Evolutionary conservation across 371 early-diverging fungal genomes (phyloP), one percentile per base, ranked within the genome.

Genomic region (Chytridiales sp.): DNA sequence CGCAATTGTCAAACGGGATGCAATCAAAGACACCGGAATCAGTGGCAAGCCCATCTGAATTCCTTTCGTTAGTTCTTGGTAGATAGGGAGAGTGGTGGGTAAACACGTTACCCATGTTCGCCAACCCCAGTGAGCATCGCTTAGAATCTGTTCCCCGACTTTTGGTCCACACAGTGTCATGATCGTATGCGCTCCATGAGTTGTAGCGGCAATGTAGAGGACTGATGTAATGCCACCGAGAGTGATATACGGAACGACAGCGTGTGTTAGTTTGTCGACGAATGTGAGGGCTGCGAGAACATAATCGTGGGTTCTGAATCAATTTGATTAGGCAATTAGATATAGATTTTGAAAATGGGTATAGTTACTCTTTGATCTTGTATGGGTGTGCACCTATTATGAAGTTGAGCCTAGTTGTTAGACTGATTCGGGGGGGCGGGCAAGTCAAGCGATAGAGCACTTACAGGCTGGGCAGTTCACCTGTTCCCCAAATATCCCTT

Each of bases 21-120:
- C 62, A 8, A 72, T 54, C 21, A 72, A 50, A n/a, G 57, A 56
- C 17, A 72, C 6, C 19, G 73, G 73, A 36, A 72, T 68, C 27
- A 68, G 6, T 2, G 73, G 68, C 17, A 72, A 36, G 11, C 69
- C 72, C 15, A 72, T 34, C 70, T 64, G 42, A 6, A 39, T 11
- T 39, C 5, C 8, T n/a, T 22, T 53, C 15, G 38, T 13, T 21
- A 26, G 17, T 21, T n/a, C 9, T 46, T 9, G 24, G 9, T 9
- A 21, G 9, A 9, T 46, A n/a, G 9, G 36, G 5, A 0, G 5
- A 13, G 31, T 13, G 19, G 3, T 50, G 38, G 24, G 4, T 19
- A 13, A 6, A 6, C 8, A 26, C n/a, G 56, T 29, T 35, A 67
- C 61, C 61, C 61, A 68, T 19, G 61, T 64, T 31, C 69, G 24